Evolutionary conservation across 139 green algal species (phyloP).

Genomic region (Chlorokybus atmophyticus): DNA sequence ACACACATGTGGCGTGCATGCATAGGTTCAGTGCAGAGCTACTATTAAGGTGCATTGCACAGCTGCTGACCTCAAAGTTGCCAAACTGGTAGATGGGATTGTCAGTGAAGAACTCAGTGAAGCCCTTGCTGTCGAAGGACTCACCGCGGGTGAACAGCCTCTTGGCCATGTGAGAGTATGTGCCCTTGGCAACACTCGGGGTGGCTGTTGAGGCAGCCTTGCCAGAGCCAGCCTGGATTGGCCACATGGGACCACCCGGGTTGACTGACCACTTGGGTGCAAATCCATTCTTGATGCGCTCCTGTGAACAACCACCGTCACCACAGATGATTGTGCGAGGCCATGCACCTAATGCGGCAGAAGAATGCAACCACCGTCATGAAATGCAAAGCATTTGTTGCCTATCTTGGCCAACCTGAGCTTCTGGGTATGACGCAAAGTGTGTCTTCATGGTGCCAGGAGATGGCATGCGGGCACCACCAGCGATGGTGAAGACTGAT

Average conservation of each 20-base stretch:
- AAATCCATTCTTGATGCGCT: background rate
- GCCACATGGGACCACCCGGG: background rate
- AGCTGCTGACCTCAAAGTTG: conserved; percentile 3
- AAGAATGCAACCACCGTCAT: too few relatives aligned
- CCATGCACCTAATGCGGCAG: too few relatives aligned
- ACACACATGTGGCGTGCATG: too few relatives aligned
- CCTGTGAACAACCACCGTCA: too few relatives aligned
- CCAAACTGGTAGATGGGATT: background rate
- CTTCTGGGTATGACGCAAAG: background rate
- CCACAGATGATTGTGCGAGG: too few relatives aligned
- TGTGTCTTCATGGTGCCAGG: background rate
- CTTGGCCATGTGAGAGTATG: background rate
- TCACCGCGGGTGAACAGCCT: background rate
- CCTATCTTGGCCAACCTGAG: too few relatives aligned
- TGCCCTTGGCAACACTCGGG: background rate
- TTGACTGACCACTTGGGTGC: background rate
- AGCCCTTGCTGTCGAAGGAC: background rate
- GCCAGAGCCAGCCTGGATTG: background rate
- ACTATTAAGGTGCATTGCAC: too few relatives aligned
- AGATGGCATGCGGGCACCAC: too few relatives aligned
- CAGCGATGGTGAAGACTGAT: background rate
- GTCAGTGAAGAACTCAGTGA: background rate
- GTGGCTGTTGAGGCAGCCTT: background rate
- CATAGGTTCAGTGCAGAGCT: too few relatives aligned
- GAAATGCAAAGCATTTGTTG: too few relatives aligned